Evolutionary conservation across 2,329 filamentous ascomycete genomes (phyloP).

Genomic region (Xylariaceae sp.): DNA sequence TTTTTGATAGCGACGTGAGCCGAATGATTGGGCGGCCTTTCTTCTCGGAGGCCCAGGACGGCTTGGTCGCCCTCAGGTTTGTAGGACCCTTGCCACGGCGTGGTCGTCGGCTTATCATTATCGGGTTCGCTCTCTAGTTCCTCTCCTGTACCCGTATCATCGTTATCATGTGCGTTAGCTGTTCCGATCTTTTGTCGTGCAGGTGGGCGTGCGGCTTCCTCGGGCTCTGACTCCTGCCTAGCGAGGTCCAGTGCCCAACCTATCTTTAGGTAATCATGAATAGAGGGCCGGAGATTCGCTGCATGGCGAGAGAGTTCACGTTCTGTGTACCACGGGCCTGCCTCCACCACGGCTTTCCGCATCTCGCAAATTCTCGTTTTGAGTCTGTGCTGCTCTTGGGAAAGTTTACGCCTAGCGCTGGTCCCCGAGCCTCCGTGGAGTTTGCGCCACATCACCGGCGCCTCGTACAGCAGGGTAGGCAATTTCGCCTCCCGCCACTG

Average conservation of each 20-base stretch:
- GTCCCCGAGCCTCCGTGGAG: background rate
- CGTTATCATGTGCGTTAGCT: background rate
- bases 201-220: background rate
- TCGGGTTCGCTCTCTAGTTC: background rate
- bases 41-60: background rate
- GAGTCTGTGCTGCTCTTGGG: background rate
- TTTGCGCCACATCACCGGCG: background rate
- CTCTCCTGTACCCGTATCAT: background rate
- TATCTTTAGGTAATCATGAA: background rate
- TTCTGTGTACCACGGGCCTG: background rate
- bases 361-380: background rate
- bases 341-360: background rate
- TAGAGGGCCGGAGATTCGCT: background rate
- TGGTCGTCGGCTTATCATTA: background rate
- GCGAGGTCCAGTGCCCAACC: background rate
- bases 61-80: background rate
- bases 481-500: constrained; percentile 1
- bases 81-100: background rate
- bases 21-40: background rate
- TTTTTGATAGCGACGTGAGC: background rate
- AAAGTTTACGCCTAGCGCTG: background rate
- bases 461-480: background rate
- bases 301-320: background rate
- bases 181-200: background rate
- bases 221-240: background rate